A percentile compares a stretch with the other conserved stretches of the same genome.
phyloP scores from a whole-genome alignment of 2,329 filamentous ascomycete genomes.

The Arachnomyces sp. region DNA sequence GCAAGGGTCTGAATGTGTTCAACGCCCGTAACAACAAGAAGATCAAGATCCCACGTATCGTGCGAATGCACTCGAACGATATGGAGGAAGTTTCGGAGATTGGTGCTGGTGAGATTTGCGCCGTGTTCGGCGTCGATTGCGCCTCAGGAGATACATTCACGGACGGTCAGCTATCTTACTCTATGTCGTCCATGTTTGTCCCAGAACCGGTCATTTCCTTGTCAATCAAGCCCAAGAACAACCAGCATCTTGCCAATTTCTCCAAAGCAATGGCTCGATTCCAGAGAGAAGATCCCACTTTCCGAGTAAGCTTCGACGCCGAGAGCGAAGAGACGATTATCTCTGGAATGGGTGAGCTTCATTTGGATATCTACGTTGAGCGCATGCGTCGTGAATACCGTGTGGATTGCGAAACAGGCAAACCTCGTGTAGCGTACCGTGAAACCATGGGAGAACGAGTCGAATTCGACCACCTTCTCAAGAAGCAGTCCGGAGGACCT shows the following conservation, averaged over 20 bases:
- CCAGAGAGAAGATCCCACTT: conserved; percentile 95
- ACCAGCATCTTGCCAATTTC: conserved; percentile 86
- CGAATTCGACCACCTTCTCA: conserved; percentile 86
- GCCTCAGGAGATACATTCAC: conserved; percentile 98
- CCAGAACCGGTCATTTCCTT: conserved; percentile 97
- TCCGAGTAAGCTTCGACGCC: conserved; percentile 83
- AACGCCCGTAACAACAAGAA: conserved; percentile 93
- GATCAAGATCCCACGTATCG: conserved; percentile 91
- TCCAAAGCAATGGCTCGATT: conserved; percentile 98
- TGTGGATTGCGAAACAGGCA: conserved; percentile 89
- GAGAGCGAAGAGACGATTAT: conserved; percentile 97
- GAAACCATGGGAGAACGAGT: conserved; percentile 78
- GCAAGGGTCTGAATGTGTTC: conserved; percentile 82
- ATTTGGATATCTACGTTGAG: conserved; percentile 95
- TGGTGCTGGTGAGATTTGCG: conserved; percentile 94
- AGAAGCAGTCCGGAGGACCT: conserved; percentile 90
- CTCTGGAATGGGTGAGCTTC: conserved; percentile 94
- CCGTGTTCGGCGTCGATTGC: conserved; percentile 95
- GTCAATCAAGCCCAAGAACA: conserved; percentile 92
- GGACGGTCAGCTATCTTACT: conserved; percentile 83
- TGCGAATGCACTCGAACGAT: conserved; percentile 98
- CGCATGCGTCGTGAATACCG: conserved; percentile 95
- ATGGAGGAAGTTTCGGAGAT: conserved; percentile 96
- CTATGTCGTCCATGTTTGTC: conserved; percentile 95
- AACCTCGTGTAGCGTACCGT: conserved; percentile 93